phyloP scores from a whole-genome alignment of 1,284 basidiomycete genomes.

The Papiliotrema fonsecae region DNA sequence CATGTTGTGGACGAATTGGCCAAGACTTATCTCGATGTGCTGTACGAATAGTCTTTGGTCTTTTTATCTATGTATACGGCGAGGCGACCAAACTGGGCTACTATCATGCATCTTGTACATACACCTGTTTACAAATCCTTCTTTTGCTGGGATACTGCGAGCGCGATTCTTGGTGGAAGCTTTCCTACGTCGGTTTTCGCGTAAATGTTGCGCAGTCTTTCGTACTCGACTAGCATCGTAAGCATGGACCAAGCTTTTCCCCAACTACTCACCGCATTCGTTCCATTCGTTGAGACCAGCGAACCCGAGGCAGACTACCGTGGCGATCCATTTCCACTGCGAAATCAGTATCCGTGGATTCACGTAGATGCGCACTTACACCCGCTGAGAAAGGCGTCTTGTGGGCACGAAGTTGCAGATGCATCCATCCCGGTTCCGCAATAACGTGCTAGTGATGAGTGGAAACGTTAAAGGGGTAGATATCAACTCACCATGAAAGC shows the following conservation, averaged over 20 bases:
- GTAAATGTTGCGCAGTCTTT: conserved; percentile 27
- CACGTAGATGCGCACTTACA: background rate
- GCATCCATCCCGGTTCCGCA: conserved; percentile 18
- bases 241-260: background rate
- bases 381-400: background rate
- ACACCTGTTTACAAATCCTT: conserved; percentile 2
- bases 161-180: conserved; percentile 10
- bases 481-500: conserved; percentile 24
- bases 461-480: background rate
- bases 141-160: conserved; percentile 5
- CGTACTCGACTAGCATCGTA: conserved; percentile 28
- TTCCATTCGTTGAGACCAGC: conserved; percentile 31
- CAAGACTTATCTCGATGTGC: conserved; percentile 69
- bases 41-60: conserved; percentile 58
- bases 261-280: conserved; percentile 29
- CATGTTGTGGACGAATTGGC: conserved; percentile 82
- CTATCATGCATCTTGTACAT: background rate
- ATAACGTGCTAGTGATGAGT: conserved; percentile 11
- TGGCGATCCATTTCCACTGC: conserved; percentile 31
- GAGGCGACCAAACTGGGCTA: background rate
- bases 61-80: background rate
- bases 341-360: background rate
- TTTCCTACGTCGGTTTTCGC: conserved; percentile 31
- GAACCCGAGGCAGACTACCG: conserved; percentile 25
- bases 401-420: conserved; percentile 9